A percentile compares a stretch with the other conserved stretches of the same genome.
phyloP scores from a whole-genome alignment of 495 filamentous ascomycete genomes.

The Xylaria intraflava region DNA sequence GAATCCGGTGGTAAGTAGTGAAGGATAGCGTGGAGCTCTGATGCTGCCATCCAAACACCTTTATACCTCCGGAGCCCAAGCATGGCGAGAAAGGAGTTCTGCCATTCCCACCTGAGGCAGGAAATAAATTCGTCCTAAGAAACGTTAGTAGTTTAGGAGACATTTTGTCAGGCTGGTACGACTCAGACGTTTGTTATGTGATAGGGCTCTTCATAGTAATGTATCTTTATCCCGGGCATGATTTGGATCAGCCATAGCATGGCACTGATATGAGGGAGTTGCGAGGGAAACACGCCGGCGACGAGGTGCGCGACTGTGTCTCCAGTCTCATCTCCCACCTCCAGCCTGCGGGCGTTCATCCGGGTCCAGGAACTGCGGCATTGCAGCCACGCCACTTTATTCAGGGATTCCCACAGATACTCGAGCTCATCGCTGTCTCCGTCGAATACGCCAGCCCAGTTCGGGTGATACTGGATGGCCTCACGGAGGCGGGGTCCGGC shows the following conservation, averaged over 20 bases:
- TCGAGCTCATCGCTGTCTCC: not conserved
- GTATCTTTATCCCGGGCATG: too few relatives aligned
- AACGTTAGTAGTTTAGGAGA: not conserved
- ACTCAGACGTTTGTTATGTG: not conserved
- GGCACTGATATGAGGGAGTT: too few relatives aligned
- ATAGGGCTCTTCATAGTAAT: too few relatives aligned
- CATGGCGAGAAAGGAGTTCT: not conserved
- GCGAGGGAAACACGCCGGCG: not conserved
- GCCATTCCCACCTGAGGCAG: not conserved
- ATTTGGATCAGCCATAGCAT: too few relatives aligned
- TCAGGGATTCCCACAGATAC: conserved; percentile 3
- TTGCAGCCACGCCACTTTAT: not conserved
- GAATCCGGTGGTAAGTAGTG: not conserved
- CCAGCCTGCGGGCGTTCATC: not conserved
- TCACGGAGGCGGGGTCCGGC: not conserved
- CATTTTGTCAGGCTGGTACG: not conserved
- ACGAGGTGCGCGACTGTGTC: not conserved
- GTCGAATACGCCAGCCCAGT: not conserved
- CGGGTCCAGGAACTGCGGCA: not conserved
- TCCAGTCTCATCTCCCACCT: too few relatives aligned
- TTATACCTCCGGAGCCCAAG: not conserved
- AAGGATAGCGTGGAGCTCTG: not conserved
- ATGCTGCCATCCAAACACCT: not conserved
- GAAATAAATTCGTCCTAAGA: not conserved
- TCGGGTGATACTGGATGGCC: not conserved